Conservation (phyloP, 2,329 filamentous ascomycete genomes). For the Colletotrichum somersetense region DNA sequence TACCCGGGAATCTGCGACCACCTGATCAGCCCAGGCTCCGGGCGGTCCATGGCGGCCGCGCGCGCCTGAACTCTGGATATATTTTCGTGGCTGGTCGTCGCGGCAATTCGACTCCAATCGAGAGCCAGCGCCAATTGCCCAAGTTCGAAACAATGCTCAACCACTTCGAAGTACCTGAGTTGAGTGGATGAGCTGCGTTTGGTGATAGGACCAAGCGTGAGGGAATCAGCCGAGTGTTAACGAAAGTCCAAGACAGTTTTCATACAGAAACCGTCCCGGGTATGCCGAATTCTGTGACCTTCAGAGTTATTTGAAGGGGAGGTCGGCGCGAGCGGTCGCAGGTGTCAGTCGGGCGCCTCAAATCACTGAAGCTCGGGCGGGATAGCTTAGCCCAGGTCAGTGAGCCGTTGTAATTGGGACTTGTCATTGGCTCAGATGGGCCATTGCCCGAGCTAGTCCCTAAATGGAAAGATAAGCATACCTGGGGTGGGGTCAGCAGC, state of each 20-base stretch:
- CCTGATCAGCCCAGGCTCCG: constrained; percentile 73
- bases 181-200: background rate
- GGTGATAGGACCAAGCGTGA: background rate
- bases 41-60: constrained; percentile 64
- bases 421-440: constrained; percentile 31
- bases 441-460: constrained; percentile 6
- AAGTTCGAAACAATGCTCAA: background rate
- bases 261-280: background rate
- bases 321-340: background rate
- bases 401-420: constrained; percentile 37
- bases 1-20: constrained; percentile 72
- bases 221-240: background rate
- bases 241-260: no score
- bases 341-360: constrained; percentile 9
- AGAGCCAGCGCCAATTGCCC: background rate
- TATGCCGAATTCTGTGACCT: no score
- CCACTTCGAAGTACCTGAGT: background rate
- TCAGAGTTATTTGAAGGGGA: background rate
- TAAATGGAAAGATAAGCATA: constrained; percentile 27
- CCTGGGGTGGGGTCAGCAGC: constrained; percentile 28
- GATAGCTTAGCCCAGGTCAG: constrained; percentile 25
- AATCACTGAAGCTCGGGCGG: constrained; percentile 28
- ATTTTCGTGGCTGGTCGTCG: constrained; percentile 17
- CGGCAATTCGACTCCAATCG: background rate
- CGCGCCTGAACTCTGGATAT: constrained; percentile 19